Percentiles rank a stretch among this genome's conserved stretches.
Conservation (phyloP, 2,329 filamentous ascomycete species). For the Boeremia lycopersici region DNA sequence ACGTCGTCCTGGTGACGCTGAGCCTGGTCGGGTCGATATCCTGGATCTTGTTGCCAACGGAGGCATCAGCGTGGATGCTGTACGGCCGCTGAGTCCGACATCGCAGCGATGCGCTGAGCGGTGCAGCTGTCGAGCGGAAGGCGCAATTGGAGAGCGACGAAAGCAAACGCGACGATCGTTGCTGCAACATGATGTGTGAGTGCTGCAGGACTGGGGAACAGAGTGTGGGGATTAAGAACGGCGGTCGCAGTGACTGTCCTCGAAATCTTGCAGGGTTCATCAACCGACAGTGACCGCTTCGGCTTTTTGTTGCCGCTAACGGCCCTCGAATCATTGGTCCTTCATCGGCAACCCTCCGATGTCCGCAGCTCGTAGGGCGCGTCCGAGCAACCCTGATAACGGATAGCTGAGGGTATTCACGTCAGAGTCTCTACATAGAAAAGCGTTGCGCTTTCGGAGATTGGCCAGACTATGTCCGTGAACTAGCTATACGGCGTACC, state of each 20-base stretch:
- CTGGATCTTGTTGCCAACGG: constrained; percentile 60
- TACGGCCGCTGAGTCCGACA: constrained; percentile 55
- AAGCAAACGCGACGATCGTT: constrained; percentile 43
- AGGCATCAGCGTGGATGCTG: constrained; percentile 56
- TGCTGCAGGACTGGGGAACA: constrained; percentile 18
- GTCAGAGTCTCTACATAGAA: not conserved
- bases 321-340: constrained; percentile 10
- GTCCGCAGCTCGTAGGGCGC: constrained; percentile 19
- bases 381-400: constrained; percentile 13
- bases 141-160: constrained; percentile 38
- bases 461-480: too few species aligned
- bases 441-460: too few species aligned
- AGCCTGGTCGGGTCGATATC: constrained; percentile 81
- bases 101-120: constrained; percentile 50
- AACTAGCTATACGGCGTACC: too few species aligned
- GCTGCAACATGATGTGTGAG: constrained; percentile 44
- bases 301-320: constrained; percentile 17
- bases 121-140: constrained; percentile 33
- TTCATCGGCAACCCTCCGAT: constrained; percentile 6
- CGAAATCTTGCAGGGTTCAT: constrained; percentile 29
- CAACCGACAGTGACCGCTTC: constrained; percentile 38
- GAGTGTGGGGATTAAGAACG: constrained; percentile 19
- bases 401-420: constrained; percentile 38
- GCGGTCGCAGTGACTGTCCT: constrained; percentile 14
- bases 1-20: constrained; percentile 72